A percentile compares a stretch with the other conserved stretches of the same genome.
phyloP scores from a whole-genome alignment of 2,329 filamentous ascomycete species.

The Colletotrichum scovillei region DNA sequence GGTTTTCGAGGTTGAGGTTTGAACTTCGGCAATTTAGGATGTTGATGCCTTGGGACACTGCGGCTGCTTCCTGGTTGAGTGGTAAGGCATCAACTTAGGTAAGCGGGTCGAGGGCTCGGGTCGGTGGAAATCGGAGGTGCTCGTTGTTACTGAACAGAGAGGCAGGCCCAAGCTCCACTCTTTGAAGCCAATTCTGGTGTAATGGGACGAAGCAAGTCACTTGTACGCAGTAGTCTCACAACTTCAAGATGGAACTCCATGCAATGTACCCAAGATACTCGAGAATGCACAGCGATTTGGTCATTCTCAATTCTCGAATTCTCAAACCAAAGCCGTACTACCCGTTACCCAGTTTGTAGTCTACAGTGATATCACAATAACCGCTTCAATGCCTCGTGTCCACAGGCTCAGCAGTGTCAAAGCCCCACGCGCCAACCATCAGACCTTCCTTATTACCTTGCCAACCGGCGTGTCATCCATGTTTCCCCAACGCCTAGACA shows the following conservation, averaged over 20 bases:
- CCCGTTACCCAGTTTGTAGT: constrained; percentile 26
- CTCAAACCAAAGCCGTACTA: constrained; percentile 2
- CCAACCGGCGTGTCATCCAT: constrained; percentile 9
- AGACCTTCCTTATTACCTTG: constrained; percentile 28
- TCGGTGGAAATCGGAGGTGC: constrained; percentile 34
- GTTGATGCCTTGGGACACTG: constrained; percentile 50
- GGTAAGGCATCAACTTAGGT: constrained; percentile 51
- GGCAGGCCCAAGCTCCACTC: constrained; percentile 13
- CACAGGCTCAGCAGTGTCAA: constrained; percentile 6
- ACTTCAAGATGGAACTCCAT: too few species aligned
- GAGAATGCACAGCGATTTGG: background rate
- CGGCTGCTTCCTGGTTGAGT: background rate
- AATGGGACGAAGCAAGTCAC: background rate
- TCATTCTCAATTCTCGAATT: constrained; percentile 16
- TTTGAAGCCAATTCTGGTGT: background rate
- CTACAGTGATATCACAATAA: constrained; percentile 36
- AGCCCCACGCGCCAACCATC: constrained; percentile 21
- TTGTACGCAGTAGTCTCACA: background rate
- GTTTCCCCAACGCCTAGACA: constrained; percentile 35
- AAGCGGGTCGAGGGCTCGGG: constrained; percentile 16
- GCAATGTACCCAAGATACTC: background rate
- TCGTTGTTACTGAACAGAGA: background rate
- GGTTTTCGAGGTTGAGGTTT: constrained; percentile 48
- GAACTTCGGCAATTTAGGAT: constrained; percentile 54
- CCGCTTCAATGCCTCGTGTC: constrained; percentile 14